Base-by-base conservation (phyloP, 257 asterid species). In the Anisodus tanguticus region DNA sequence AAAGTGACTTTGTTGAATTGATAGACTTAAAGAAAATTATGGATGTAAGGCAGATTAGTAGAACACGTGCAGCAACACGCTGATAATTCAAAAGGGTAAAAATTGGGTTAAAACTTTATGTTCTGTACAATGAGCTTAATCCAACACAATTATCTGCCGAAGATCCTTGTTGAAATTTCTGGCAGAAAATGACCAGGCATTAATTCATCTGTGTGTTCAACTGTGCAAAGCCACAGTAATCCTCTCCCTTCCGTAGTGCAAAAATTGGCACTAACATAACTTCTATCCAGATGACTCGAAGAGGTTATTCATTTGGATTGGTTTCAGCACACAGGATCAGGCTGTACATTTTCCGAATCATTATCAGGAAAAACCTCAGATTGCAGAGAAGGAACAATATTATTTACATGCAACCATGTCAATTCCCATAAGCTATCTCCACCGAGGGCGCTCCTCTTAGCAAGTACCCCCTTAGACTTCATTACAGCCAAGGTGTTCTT, bases 391-490 rank as follows among this genome's bases (percentile, higher is more conserved):
- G 98, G 98, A 45, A 87, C 91, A 43, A 92, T 88, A 84, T 95
- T 95, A 66, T 93, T 94, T 85, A 95, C 98, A 6, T 95, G 97
- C 88, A 95, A 84, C 98, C 98, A 92, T 22, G 98, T 95, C 79
- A 91, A 94, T 85, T 93, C 98, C 98, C 98, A 95, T 62, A 95
- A 87, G 79, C 94, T 93, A 59, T 95, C 98, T 58, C 98, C 96
- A 55, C 96, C 97, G 2, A 93, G 92, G 67, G 97, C 93, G 81
- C 94, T 92, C 51, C 94, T 90, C 62, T 92, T 95, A 4, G 90
- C 90, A 4, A 93, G 97, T 64, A 95, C 93, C 59, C 98, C 96
- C 83, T 90, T 92, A 8, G 91, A 83, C 91, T 93, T 95, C 98
- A 95, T 95, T 6, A 91, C 96, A 17, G 88, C 86, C 83, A 95